Evolutionary conservation across 2,329 filamentous ascomycete genomes (phyloP), one percentile per base, ranked within the genome.

Genomic region (Aurifilum marmelostoma): DNA sequence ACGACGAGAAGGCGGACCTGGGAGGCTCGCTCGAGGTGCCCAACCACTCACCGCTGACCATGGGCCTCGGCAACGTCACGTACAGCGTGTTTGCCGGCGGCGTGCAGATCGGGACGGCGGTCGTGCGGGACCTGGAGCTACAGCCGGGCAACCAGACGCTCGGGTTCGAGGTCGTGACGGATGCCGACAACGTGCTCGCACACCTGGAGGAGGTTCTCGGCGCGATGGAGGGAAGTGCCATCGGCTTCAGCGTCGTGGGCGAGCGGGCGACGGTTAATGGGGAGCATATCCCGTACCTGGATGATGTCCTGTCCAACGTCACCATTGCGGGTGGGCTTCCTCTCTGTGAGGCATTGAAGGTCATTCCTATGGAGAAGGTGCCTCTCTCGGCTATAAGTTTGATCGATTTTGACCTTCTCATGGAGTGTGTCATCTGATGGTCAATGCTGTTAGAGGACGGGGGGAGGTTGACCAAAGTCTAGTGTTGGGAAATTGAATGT

Each of bases 1-100:
- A 73, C 32, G 73, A 75, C 0, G 77, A 82, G 21, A 81, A 81
- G 14, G 77, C 76, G 63, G 84, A 84, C 71, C 73, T 85, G 66
- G 77, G 76, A 34, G 83, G 83, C 1, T 75, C 76, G 1, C 75
- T 84, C 11, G 81, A 77, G 58, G 73, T 86, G 21, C 83, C 83
- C 1, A 85, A 85, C 71, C 75, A 76, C 43, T 82, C 82, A 2
- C 74, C 79, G 0, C 75, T 85, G 2, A 78, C 78, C 1, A 79
- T 85, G 7, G 80, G 79, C 0, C 75, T 83, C 3, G 83, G 83
- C 14, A 81, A 85, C 72, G 63, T 85, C n/a, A 81, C 81, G 0
- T 78, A 84, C 21, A 82, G 83, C 58, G 65, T 85, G 24, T 73
- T 79, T 65, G 79, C 78, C 37, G 39, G 80, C 3, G 76, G 80